Evolutionary conservation across 2,329 filamentous ascomycete species (phyloP).

Genomic region (Fusarium mangiferae): DNA sequence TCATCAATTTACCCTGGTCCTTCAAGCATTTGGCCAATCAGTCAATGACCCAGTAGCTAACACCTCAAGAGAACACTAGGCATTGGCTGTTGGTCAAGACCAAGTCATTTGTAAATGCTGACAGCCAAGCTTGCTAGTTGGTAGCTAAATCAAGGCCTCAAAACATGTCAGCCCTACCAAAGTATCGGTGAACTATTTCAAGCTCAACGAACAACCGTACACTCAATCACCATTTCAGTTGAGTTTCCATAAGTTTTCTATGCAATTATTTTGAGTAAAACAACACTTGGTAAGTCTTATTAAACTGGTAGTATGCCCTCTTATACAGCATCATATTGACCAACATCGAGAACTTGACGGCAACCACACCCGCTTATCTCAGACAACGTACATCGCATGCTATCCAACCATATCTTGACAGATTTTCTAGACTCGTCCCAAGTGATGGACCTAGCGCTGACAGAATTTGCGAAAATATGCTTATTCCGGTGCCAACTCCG

Average conservation of each 20-base stretch:
- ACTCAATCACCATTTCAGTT: not conserved
- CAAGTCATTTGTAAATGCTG: conserved; percentile 5
- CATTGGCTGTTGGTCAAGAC: not conserved
- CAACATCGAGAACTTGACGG: not conserved
- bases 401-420: conserved; percentile 20
- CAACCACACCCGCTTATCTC: conserved; percentile 10
- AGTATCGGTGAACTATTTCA: not conserved
- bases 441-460: conserved; percentile 11
- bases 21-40: not conserved
- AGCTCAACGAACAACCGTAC: not conserved
- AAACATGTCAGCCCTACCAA: conserved; percentile 11
- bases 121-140: conserved; percentile 3
- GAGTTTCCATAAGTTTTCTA: fast-evolving
- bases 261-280: not conserved
- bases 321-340: not conserved
- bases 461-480: not conserved
- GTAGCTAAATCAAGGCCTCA: not conserved
- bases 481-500: not conserved
- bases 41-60: too few relatives aligned
- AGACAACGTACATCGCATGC: not conserved
- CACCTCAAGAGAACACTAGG: not conserved
- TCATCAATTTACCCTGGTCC: not conserved
- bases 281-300: not conserved
- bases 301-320: not conserved
- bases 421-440: not conserved